phyloP scores from a whole-genome alignment of 768 basidiomycete genomes.

The Neoboletus magnificus region DNA sequence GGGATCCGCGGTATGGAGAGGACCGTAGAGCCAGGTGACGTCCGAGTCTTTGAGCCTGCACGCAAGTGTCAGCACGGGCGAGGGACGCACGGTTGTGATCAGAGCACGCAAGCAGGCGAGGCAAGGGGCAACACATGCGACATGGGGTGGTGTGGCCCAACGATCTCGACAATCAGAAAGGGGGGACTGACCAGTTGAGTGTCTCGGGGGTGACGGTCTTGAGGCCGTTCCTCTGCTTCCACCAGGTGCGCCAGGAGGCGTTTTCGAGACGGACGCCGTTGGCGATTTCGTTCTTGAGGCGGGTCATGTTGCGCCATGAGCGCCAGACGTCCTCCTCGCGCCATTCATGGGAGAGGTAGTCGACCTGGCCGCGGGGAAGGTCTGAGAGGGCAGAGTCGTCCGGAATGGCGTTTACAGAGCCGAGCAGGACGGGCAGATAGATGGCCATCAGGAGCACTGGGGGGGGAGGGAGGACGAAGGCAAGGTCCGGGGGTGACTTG shows the following conservation, averaged over 20 bases:
- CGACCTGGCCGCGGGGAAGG: slow-evolving; percentile 88
- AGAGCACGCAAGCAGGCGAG: too few relatives aligned
- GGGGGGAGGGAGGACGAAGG: too few relatives aligned
- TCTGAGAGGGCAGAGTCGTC: slow-evolving; percentile 83
- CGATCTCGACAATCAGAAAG: background rate
- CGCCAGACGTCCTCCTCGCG: slow-evolving; percentile 97
- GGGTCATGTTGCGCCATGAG: slow-evolving; percentile 97
- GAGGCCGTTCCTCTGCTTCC: slow-evolving; percentile 96
- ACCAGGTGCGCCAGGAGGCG: slow-evolving; percentile 98
- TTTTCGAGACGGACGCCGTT: slow-evolving; percentile 96
- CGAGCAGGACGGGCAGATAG: slow-evolving; percentile 68
- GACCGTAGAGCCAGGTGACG: slow-evolving; percentile 98
- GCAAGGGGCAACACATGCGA: background rate
- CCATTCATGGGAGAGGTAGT: slow-evolving; percentile 98
- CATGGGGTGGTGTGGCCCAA: background rate
- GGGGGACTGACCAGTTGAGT: slow-evolving; percentile 84
- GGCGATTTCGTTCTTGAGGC: slow-evolving; percentile 96
- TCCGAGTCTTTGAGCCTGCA: slow-evolving; percentile 97
- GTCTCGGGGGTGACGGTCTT: slow-evolving; percentile 96
- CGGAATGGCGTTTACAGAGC: slow-evolving; percentile 58
- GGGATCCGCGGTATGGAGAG: slow-evolving; percentile 89
- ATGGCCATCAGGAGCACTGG: slow-evolving; percentile 56
- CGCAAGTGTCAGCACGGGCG: slow-evolving; percentile 13
- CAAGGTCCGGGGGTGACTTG: too few relatives aligned
- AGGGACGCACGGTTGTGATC: background rate